These are phyloP conservation scores for Sparassis latifolia DNA, from an alignment of 1,284 basidiomycete species.

Conservation along the genomic window DNA sequence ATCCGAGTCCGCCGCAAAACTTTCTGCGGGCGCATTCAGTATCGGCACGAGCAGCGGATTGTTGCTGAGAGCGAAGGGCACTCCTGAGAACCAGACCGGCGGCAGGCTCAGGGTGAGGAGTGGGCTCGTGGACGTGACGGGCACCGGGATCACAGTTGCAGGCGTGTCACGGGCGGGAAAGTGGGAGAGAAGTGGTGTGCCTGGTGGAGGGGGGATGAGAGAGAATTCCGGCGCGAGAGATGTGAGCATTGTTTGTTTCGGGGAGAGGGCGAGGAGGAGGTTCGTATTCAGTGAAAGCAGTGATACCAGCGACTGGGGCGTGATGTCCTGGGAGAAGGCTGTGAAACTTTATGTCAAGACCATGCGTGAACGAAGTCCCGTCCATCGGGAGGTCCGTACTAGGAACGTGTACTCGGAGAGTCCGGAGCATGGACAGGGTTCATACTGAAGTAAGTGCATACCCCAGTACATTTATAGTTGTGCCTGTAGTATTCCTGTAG, in stretches of 20 bases:
- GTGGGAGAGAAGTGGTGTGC: constrained; percentile 68
- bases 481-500: too few relatives aligned
- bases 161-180: constrained; percentile 62
- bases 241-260: constrained; percentile 63
- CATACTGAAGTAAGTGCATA: too few relatives aligned
- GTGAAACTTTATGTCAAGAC: neutral
- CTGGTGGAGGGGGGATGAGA: constrained; percentile 67
- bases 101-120: constrained; percentile 42
- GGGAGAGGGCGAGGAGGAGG: constrained; percentile 77
- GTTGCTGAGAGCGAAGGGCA: constrained; percentile 65
- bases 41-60: constrained; percentile 85
- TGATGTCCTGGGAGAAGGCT: constrained; percentile 75
- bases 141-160: constrained; percentile 53
- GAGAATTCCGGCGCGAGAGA: constrained; percentile 75
- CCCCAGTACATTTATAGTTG: too few relatives aligned
- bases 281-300: constrained; percentile 75
- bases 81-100: constrained; percentile 74
- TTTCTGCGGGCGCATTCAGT: constrained; percentile 69
- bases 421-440: too few relatives aligned
- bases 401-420: too few relatives aligned
- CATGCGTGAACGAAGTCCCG: too few relatives aligned
- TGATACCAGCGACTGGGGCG: constrained; percentile 76
- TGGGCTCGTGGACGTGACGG: constrained; percentile 29
- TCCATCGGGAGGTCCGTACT: too few relatives aligned
- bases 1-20: constrained; percentile 61